Percentiles rank a stretch among this genome's conserved stretches.
Evolutionary conservation across 2,329 filamentous ascomycete genomes (phyloP).

Genomic region (Simplicillium sp.): DNA sequence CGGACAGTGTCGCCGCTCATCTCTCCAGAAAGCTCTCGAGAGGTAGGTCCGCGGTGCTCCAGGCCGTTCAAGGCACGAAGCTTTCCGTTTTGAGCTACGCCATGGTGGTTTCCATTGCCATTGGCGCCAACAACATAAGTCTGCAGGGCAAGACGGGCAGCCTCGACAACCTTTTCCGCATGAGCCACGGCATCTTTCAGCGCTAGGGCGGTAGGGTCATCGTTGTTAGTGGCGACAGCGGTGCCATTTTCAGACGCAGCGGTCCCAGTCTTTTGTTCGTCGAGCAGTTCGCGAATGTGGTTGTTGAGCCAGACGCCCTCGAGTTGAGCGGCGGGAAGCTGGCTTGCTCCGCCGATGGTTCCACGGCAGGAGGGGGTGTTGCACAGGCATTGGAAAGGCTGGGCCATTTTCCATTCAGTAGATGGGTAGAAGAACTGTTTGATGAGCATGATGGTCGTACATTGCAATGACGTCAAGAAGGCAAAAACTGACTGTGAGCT

Average conservation of each 20-base stretch:
- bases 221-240: conserved; percentile 9
- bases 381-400: conserved; percentile 61
- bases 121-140: conserved; percentile 21
- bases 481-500: conserved; percentile 39
- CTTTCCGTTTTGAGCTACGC: conserved; percentile 8
- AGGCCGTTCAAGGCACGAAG: conserved; percentile 3
- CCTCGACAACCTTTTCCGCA: conserved; percentile 37
- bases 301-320: conserved; percentile 51
- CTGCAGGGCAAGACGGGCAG: conserved; percentile 31
- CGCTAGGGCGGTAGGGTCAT: conserved; percentile 30
- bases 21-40: conserved; percentile 48
- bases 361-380: conserved; percentile 47
- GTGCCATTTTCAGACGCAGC: not conserved
- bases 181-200: conserved; percentile 32
- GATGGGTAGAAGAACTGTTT: conserved; percentile 63
- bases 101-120: conserved; percentile 11
- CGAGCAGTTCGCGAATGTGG: conserved; percentile 48
- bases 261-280: conserved; percentile 20
- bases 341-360: conserved; percentile 51
- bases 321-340: conserved; percentile 46
- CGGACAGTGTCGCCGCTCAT: conserved; percentile 50
- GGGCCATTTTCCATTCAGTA: conserved; percentile 66
- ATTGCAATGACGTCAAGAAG: not conserved
- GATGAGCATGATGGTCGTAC: not conserved
- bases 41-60: conserved; percentile 36